These are phyloP conservation scores for Tilletia horrida DNA, from an alignment of 1,284 basidiomycete genomes.

Conservation along the genomic window DNA sequence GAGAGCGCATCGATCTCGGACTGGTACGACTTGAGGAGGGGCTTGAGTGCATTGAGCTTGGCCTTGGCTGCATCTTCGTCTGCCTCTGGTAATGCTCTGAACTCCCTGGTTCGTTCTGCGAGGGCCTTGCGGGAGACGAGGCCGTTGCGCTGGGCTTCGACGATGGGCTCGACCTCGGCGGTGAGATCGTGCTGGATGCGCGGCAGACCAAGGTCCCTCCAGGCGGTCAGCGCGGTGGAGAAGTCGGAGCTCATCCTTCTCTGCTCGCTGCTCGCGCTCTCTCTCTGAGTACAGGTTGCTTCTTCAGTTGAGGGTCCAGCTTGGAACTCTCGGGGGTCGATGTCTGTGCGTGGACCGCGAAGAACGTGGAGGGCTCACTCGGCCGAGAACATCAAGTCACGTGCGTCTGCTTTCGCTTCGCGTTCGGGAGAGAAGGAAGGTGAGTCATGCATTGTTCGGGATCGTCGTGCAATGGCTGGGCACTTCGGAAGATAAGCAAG, in stretches of 20 bases:
- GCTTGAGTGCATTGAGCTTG: conserved; percentile 45
- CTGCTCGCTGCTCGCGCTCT: no score
- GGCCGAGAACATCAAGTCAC: no score
- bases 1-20: conserved; percentile 92
- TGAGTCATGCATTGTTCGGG: no score
- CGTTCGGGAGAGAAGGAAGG: no score
- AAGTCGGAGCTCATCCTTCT: conserved; percentile 30
- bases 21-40: conserved; percentile 66
- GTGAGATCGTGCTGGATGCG: conserved; percentile 33
- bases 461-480: no score
- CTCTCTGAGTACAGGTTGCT: no score
- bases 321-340: no score
- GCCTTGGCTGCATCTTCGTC: conserved; percentile 36
- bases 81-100: conserved; percentile 23
- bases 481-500: no score
- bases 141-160: conserved; percentile 40
- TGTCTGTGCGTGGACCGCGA: no score
- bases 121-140: conserved; percentile 44
- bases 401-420: no score
- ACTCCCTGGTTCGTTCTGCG: conserved; percentile 50
- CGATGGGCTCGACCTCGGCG: conserved; percentile 27
- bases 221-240: conserved; percentile 35
- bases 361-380: no score
- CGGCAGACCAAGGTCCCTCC: conserved; percentile 37
- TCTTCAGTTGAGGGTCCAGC: no score